Conservation (phyloP, 2,329 filamentous ascomycete genomes). For the Diplodia intermedia region DNA sequence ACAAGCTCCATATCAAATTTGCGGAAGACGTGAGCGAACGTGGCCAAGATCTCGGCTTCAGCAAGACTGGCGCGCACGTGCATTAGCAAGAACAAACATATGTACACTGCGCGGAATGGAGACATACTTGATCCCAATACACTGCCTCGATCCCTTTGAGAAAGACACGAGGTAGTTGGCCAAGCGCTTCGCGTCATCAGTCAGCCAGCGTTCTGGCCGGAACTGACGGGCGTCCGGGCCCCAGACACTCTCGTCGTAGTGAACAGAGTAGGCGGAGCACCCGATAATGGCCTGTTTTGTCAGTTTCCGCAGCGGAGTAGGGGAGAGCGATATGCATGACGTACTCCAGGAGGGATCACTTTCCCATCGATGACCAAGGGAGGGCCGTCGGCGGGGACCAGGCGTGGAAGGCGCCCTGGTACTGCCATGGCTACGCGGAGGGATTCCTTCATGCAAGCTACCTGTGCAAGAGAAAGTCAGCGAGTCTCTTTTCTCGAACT, state of each 20-base stretch:
- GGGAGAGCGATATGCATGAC: not conserved
- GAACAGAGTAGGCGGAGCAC: conserved; percentile 41
- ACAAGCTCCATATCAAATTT: conserved; percentile 8
- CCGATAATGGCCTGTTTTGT: conserved; percentile 32
- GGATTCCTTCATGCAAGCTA: conserved; percentile 7
- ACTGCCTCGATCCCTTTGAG: not conserved
- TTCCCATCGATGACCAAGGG: not conserved
- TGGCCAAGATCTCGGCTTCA: not conserved
- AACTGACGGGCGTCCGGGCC: conserved; percentile 45
- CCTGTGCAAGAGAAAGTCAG: not conserved
- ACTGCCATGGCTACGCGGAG: not conserved
- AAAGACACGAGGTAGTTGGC: not conserved
- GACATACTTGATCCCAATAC: not conserved
- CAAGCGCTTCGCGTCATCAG: not conserved
- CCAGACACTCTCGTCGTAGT: conserved; percentile 40
- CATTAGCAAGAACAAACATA: not conserved
- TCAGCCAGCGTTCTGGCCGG: conserved; percentile 49
- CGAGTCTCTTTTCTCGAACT: no score
- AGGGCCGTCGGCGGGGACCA: not conserved
- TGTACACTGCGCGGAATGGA: no score
- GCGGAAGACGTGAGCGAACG: not conserved
- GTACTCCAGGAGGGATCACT: not conserved
- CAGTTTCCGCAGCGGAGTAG: not conserved
- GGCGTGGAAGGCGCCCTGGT: not conserved
- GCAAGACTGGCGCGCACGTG: not conserved